Evolutionary conservation across 2,329 filamentous ascomycete genomes (phyloP).

Genomic region (Fusarium albidum): DNA sequence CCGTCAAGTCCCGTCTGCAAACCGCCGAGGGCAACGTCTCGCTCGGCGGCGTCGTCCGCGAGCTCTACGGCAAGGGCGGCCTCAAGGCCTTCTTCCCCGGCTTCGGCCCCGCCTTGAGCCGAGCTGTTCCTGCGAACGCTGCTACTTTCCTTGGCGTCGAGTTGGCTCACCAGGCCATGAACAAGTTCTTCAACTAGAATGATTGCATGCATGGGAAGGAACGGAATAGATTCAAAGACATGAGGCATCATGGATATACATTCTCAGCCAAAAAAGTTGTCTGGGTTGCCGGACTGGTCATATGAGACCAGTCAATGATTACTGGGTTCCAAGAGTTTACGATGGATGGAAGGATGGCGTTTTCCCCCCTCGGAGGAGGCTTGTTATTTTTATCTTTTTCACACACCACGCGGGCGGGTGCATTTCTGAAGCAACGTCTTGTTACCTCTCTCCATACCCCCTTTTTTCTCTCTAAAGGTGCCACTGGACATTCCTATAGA

Average conservation of each 20-base stretch:
- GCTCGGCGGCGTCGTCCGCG: constrained; percentile 79
- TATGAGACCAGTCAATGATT: constrained; percentile 5
- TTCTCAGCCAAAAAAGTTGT: constrained; percentile 20
- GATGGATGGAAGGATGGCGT: constrained; percentile 27
- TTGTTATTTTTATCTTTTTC: constrained; percentile 16
- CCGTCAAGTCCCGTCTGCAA: constrained; percentile 93
- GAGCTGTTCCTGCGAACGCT: constrained; percentile 95
- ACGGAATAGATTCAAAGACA: not conserved
- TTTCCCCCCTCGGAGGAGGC: constrained; percentile 21
- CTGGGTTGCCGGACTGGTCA: constrained; percentile 11
- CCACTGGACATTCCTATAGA: constrained; percentile 22
- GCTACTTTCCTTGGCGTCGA: constrained; percentile 92
- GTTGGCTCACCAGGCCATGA: constrained; percentile 84
- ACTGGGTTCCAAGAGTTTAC: constrained; percentile 5
- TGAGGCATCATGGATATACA: constrained; percentile 1
- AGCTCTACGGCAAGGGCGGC: constrained; percentile 85
- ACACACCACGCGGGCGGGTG: not conserved
- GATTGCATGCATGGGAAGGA: not conserved
- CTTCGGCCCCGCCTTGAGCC: constrained; percentile 88
- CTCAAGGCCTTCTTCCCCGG: constrained; percentile 96
- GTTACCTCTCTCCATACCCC: not conserved
- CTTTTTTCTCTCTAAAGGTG: not conserved
- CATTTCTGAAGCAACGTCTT: constrained; percentile 10
- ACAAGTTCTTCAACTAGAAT: constrained; percentile 69
- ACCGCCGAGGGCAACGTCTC: constrained; percentile 87